Percentiles rank a stretch among this genome's conserved stretches.
These are phyloP conservation scores for Hygrophila difformis DNA, from an alignment of 257 asterid species.

Conservation along the genomic window DNA sequence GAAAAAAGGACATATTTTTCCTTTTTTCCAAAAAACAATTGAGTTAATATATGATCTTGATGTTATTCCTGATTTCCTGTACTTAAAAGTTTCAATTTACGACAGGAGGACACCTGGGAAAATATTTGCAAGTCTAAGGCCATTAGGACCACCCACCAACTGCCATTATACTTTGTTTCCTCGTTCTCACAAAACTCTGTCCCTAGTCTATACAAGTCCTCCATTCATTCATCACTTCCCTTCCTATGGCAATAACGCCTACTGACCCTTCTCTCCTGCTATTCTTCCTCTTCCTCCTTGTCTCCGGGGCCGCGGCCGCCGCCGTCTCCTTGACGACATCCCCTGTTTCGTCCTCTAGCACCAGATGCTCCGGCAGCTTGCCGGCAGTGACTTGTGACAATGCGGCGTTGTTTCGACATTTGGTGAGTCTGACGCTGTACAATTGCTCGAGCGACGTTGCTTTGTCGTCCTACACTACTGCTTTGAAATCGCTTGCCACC, in stretches of 20 bases:
- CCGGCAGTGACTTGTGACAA: conserved; percentile 46
- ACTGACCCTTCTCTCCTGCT: conserved; percentile 17
- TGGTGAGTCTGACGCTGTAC: conserved; percentile 60
- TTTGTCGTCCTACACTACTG: conserved; percentile 45
- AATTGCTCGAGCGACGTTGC: conserved; percentile 82
- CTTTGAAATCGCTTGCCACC: conserved; percentile 77
- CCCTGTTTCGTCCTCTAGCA: conserved; percentile 20
- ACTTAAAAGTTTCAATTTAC: not conserved
- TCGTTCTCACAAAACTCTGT: no score
- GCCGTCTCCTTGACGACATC: conserved; percentile 23
- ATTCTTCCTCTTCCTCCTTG: conserved; percentile 19
- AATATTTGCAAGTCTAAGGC: conserved; percentile 22
- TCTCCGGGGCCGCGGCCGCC: conserved; percentile 19
- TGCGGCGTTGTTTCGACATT: conserved; percentile 65
- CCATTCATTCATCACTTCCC: no score
- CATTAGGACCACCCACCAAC: conserved; percentile 22
- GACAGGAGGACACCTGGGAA: conserved; percentile 6
- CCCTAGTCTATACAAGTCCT: no score
- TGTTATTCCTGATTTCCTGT: no score
- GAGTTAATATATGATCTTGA: no score
- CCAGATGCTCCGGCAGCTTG: conserved; percentile 28
- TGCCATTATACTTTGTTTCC: conserved; percentile 12
- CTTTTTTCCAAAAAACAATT: no score
- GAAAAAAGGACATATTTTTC: no score
- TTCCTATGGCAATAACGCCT: no score